Evolutionary conservation across 768 basidiomycete genomes (phyloP).

Genomic region (Pholiota molesta): DNA sequence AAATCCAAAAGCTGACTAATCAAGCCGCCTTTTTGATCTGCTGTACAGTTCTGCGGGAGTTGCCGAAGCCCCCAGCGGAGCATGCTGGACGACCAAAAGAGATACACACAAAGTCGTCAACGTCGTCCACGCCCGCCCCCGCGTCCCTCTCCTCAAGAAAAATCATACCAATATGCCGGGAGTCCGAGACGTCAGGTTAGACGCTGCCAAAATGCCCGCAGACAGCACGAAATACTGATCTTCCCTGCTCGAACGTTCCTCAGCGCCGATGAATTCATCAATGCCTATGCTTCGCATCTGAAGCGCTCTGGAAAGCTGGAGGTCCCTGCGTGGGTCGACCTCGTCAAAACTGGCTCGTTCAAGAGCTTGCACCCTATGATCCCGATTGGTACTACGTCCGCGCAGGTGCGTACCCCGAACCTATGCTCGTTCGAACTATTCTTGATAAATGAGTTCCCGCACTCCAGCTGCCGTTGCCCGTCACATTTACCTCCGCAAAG

Average conservation of each 20-base stretch:
- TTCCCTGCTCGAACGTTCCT: constrained; percentile 20
- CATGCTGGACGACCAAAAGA: constrained; percentile 29
- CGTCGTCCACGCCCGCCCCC: constrained; percentile 49
- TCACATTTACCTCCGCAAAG: constrained; percentile 99
- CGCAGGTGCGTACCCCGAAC: constrained; percentile 68
- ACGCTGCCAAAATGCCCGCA: constrained; percentile 14
- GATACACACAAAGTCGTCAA: constrained; percentile 53
- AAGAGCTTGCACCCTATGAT: constrained; percentile 99
- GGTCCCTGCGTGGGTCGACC: constrained; percentile 97
- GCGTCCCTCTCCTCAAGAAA: constrained; percentile 52
- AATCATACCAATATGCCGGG: constrained; percentile 67
- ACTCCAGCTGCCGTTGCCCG: constrained; percentile 88
- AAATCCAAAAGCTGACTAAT: constrained; percentile 21
- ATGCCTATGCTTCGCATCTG: constrained; percentile 92
- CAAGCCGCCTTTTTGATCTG: constrained; percentile 16
- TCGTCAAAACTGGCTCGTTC: constrained; percentile 97
- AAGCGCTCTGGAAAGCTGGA: constrained; percentile 99
- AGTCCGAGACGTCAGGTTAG: constrained; percentile 80
- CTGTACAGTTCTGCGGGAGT: constrained; percentile 47
- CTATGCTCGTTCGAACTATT: constrained; percentile 6
- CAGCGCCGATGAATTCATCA: constrained; percentile 93
- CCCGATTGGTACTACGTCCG: constrained; percentile 99
- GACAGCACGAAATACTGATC: constrained; percentile 18
- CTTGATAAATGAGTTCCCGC: constrained; percentile 6
- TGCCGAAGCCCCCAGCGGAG: constrained; percentile 40